Base-by-base conservation (phyloP, 805 yeast species). In the Phaffomyces antillensis region DNA sequence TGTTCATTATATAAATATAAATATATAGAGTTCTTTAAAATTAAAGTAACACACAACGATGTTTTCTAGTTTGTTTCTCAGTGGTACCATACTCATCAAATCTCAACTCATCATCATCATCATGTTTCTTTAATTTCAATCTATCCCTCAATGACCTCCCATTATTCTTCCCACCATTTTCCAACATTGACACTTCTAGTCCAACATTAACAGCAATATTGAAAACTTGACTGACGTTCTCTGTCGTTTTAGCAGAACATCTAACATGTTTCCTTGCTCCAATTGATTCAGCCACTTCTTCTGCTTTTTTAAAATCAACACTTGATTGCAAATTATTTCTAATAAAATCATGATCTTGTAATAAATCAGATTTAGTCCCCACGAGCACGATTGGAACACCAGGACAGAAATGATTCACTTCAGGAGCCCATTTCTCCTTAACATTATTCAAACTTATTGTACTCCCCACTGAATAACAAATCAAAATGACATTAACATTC, bases 381-480 rank as follows among this genome's bases (percentile, higher is more conserved):
- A 87, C 88, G 32, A 91, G 65, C 25, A 88, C 61, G 16, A 83
- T 74, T 1, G 96, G 95, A 3, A 81, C 73, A 2, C 79, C 83
- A 3, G 90, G 89, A 59, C 96, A 87, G 60, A 83, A 87, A 57
- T 85, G 89, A 47, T 72, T 67, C 2, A 86, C 84, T 60, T 90
- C 98, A 1, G 96, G 96, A 36, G 77, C 76, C 98, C 98, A 90
- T 48, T 75, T 77, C 51, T 87, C 95, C 48, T 72, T 73, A 12
- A 86, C 84, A 58, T 85, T 88, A 41, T 77, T 79, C 45, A 90
- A 68, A 20, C 90, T 79, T 30, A 74, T 74, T 17, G 70, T 65
- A 45, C 73, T 74, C 53, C 81, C 83, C 26, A 87, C 71, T 2
- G 91, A 69, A 61, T 86, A 90, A 47, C 96, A 89, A 9, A 88